Evolutionary conservation across 2,329 filamentous ascomycete species (phyloP), one percentile per base, ranked within the genome.

Genomic region (Fusarium armeniacum): DNA sequence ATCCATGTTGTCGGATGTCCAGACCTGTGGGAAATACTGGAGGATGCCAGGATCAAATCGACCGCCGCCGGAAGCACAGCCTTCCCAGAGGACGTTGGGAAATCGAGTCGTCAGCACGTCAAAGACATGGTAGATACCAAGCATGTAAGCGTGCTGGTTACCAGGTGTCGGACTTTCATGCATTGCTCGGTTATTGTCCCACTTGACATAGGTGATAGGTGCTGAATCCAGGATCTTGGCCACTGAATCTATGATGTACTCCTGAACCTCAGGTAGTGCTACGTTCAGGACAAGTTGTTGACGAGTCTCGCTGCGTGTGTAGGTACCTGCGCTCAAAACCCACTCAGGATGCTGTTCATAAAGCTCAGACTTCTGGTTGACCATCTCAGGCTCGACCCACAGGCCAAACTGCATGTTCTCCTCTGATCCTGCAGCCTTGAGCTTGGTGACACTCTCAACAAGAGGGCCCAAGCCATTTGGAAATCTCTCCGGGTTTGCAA

Each of bases 321-420:
- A 86, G 1, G 80, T 76, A 6, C 85, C 86, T 0, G 87, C 84
- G 58, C 88, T 84, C 54, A 91, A 72, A 5, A 82, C 87, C 89
- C 89, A 91, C 58, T 91, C 88, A 0, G 89, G 89, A 67, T 91
- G 89, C 45, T 86, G 78, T 1, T 83, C 76, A 73, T 91, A 91
- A 3, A 91, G 80, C 3, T 81, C 84, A 0, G 89, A 90, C 55
- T 88, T 86, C 2, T 86, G 85, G 59, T 88, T 90, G 51, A 90
- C 85, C 89, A 91, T 91, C 70, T 91, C 89, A 0, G 88, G 89
- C 73, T 91, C 89, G 3, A 91, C 82, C 89, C 89, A 91, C 5
- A 91, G 81, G 18, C 89, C 89, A 67, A 91, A 91, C 15, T 83
- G 81, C 47, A 91, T 76, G 3, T 84, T 81, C 0, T 80, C 78